phyloP scores from a whole-genome alignment of 2,329 filamentous ascomycete genomes.

The Gaeumannomyces tritici region DNA sequence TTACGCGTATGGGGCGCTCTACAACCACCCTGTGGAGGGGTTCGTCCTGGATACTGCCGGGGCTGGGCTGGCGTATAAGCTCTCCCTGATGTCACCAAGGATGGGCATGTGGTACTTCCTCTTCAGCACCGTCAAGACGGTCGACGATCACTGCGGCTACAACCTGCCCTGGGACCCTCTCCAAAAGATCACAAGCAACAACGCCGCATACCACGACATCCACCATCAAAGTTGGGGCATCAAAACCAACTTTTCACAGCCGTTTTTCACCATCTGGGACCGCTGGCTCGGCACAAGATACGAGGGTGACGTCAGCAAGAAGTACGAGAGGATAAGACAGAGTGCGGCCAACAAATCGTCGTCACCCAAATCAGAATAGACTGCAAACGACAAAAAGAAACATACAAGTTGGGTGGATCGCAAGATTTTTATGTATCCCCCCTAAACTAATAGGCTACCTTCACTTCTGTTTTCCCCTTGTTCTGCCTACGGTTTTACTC shows the following conservation, averaged over 20 bases:
- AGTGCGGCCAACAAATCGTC: slow-evolving; percentile 21
- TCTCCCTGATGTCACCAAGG: slow-evolving; percentile 71
- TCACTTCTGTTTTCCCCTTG: background rate
- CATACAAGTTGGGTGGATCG: background rate
- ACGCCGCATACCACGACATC: slow-evolving; percentile 93
- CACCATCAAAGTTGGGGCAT: slow-evolving; percentile 99
- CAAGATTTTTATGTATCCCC: background rate
- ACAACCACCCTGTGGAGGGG: slow-evolving; percentile 92
- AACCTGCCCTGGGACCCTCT: slow-evolving; percentile 91
- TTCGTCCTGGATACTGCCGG: slow-evolving; percentile 89
- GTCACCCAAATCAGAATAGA: background rate
- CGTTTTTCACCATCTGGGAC: slow-evolving; percentile 96
- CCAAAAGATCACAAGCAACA: slow-evolving; percentile 87
- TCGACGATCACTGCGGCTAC: slow-evolving; percentile 96
- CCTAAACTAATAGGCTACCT: background rate
- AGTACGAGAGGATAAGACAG: slow-evolving; percentile 27
- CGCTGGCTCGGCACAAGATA: slow-evolving; percentile 72
- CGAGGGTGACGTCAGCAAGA: slow-evolving; percentile 48
- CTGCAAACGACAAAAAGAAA: background rate
- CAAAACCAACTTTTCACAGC: slow-evolving; percentile 88
- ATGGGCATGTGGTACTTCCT: slow-evolving; percentile 88
- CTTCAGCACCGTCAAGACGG: slow-evolving; percentile 85
- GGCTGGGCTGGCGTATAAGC: slow-evolving; percentile 73
- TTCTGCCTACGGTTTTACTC: background rate
- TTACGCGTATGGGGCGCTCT: slow-evolving; percentile 92